phyloP scores from a whole-genome alignment of 345 rosid species.

The Eucalyptus caleyi region DNA sequence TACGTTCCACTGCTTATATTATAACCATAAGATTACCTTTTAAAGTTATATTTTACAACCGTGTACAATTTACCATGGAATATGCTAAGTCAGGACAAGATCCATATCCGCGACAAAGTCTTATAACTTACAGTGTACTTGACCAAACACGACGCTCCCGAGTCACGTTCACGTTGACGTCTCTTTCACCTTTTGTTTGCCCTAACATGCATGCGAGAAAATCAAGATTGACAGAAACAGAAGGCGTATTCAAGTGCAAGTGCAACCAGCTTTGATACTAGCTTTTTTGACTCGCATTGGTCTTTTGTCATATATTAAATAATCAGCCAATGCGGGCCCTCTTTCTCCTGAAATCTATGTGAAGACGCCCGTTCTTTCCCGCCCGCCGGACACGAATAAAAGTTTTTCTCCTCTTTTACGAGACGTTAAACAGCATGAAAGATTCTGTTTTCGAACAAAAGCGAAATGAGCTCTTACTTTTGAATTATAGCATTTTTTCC shows the following conservation, averaged over 20 bases:
- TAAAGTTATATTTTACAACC: background rate
- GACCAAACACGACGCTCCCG: background rate
- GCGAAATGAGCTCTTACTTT: background rate
- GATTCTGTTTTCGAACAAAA: background rate
- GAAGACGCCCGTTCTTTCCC: background rate
- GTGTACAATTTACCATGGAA: background rate
- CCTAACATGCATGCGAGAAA: background rate
- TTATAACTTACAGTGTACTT: background rate
- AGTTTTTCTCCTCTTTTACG: background rate
- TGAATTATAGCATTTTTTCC: background rate
- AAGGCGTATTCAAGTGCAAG: background rate
- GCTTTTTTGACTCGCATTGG: background rate
- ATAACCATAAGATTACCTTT: background rate
- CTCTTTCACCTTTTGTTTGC: background rate
- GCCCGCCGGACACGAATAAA: background rate
- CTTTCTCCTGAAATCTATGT: background rate
- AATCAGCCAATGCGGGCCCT: background rate
- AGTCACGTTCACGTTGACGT: background rate
- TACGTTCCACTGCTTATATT: background rate
- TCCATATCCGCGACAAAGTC: background rate
- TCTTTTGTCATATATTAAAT: background rate
- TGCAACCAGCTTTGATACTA: background rate
- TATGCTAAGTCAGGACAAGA: background rate
- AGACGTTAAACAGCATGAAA: background rate
- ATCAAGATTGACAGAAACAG: background rate